Evolutionary conservation across 495 filamentous ascomycete species (phyloP).

Genomic region (Aspergillus sclerotioniger): DNA sequence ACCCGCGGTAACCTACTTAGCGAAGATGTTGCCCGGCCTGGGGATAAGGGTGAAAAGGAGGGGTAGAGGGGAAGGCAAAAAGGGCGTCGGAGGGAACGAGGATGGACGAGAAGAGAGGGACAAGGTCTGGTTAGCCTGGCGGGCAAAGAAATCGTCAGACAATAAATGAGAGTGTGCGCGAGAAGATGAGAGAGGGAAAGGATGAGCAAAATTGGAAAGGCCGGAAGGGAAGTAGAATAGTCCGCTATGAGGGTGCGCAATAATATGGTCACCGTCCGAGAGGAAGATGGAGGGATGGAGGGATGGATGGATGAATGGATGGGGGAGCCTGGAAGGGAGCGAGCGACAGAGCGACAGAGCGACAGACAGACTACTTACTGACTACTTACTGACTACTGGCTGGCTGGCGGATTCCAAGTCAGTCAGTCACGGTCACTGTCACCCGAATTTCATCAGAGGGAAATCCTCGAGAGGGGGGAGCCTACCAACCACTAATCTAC

Average conservation of each 20-base stretch:
- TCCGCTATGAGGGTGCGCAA: conserved; percentile 13
- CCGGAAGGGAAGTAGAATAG: conserved; percentile 29
- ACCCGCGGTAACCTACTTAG: conserved; percentile 17
- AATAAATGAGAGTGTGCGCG: background rate
- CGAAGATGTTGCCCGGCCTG: conserved; percentile 3
- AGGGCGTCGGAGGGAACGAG: background rate
- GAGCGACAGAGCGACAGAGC: no score
- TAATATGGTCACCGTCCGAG: background rate
- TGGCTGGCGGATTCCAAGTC: no score
- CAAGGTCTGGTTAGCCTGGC: background rate
- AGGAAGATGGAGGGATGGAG: background rate
- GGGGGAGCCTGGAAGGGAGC: no score
- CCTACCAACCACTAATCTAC: background rate
- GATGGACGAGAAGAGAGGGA: background rate
- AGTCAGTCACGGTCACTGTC: no score
- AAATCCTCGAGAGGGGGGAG: background rate
- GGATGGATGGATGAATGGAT: background rate
- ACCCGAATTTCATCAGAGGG: background rate
- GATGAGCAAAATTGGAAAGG: conserved; percentile 12
- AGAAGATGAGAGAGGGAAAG: background rate
- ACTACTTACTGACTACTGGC: no score
- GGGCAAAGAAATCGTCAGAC: background rate
- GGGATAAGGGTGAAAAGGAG: background rate
- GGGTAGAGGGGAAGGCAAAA: conserved; percentile 4
- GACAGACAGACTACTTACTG: no score